Base-by-base conservation (phyloP, 1,284 basidiomycete genomes). In the Lentinula novae-zelandiae region DNA sequence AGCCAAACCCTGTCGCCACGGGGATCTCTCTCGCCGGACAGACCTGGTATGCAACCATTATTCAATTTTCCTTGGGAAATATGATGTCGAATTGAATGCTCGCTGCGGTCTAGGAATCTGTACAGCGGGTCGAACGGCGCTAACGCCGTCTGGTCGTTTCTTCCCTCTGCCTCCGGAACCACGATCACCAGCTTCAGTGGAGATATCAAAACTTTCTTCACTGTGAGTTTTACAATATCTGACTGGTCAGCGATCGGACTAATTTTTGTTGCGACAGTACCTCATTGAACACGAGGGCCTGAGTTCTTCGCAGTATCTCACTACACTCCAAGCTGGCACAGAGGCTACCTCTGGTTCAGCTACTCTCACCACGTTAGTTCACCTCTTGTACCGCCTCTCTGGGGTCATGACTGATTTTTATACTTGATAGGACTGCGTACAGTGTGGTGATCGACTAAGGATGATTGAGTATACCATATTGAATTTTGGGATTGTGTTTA, bases 101-200 rank as follows among this genome's bases (percentile, higher is more conserved):
- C 12, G n/a, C 27, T 50, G 15, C 15, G 31, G 20, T 12, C 13
- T 20, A 53, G 51, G 51, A 53, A 53, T 9, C 33, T 53, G 31
- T 53, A 85, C 73, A 72, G 58, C 38, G 86, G 86, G 20, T 78
- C 73, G 22, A 89, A 88, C 67, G 82, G 82, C 50, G 68, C 76
- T 17, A 88, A 87, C 72, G 71, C 76, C 12, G 87, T 88, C 5
- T 88, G 77, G 70, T 87, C 86, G 3, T 89, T 86, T 80, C 74
- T 88, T 22, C 81, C 81, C 10, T 71, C 74, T 36, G 58, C 51
- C 1, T 72, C 70, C 60, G 80, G 78, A 0, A 71, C 71, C 5
- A 33, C 62, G 9, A 72, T 85, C 66, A 74, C 72, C 2, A 78
- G 70, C 67, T 88, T 88, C 74, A 80, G 72, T 38, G 82, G 75